These are phyloP conservation scores for Solanum pennellii DNA, from an alignment of 257 asterid genomes.

Conservation along the genomic window DNA sequence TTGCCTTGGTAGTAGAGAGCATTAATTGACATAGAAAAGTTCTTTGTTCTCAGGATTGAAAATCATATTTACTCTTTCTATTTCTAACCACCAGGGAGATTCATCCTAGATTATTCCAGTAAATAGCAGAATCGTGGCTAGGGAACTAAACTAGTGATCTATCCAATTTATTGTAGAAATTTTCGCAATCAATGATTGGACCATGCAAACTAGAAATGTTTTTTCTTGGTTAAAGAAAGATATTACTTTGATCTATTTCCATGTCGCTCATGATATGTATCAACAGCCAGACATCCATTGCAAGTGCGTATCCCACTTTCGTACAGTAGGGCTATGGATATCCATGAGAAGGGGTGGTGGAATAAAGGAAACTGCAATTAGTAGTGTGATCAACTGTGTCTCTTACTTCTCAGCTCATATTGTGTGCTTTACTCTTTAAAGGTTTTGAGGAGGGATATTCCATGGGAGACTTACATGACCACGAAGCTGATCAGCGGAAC, in stretches of 20 bases:
- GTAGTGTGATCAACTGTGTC: background rate
- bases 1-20: background rate
- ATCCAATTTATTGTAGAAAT: background rate
- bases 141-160: background rate
- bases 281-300: background rate
- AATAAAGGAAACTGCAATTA: background rate
- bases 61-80: background rate
- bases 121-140: background rate
- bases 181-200: background rate
- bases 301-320: background rate
- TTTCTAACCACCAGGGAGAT: background rate
- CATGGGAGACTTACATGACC: constrained; percentile 92
- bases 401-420: background rate
- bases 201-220: background rate
- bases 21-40: background rate
- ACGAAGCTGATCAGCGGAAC: constrained; percentile 81
- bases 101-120: background rate
- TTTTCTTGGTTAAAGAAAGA: background rate
- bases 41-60: background rate
- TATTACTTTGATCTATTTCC: background rate
- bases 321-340: background rate
- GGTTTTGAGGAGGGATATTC: constrained; percentile 86
- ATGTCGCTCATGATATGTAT: background rate
- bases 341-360: background rate
- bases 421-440: constrained; percentile 7